These are phyloP conservation scores for Boletus vinaceobasis DNA, from an alignment of 768 basidiomycete genomes.

Conservation along the genomic window DNA sequence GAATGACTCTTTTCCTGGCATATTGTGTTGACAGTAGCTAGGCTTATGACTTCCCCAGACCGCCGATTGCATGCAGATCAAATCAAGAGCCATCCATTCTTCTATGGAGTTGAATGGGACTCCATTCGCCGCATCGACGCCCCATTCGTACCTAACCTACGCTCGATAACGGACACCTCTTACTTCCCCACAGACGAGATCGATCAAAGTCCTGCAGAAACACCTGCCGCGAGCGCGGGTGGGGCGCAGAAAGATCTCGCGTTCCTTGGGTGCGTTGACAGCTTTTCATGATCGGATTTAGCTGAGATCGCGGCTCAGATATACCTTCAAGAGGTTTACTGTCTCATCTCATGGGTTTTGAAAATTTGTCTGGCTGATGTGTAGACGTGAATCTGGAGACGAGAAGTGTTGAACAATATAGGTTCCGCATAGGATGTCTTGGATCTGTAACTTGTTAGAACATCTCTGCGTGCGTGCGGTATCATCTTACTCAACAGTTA, in stretches of 20 bases:
- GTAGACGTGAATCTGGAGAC: background rate
- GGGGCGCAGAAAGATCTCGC: conserved; percentile 56
- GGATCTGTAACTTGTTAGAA: conserved; percentile 4
- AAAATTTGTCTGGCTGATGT: conserved; percentile 3
- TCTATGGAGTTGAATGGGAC: conserved; percentile 94
- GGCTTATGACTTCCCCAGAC: conserved; percentile 83
- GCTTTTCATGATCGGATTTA: background rate
- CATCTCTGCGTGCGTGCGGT: background rate
- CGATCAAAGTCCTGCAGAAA: conserved; percentile 63
- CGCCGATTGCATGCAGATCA: conserved; percentile 76
- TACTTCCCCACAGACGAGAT: conserved; percentile 97
- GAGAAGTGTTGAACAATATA: background rate
- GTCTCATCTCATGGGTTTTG: conserved; percentile 57
- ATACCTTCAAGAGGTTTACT: conserved; percentile 77
- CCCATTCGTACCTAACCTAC: conserved; percentile 93
- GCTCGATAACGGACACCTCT: conserved; percentile 94
- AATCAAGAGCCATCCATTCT: conserved; percentile 90
- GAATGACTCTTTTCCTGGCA: background rate
- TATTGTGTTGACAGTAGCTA: conserved; percentile 27
- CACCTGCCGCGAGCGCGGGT: conserved; percentile 34
- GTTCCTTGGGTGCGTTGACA: conserved; percentile 54
- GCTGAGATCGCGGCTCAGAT: conserved; percentile 39
- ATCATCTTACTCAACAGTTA: background rate
- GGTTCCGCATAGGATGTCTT: background rate
- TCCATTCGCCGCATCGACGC: conserved; percentile 85